Evolutionary conservation across 2,329 filamentous ascomycete genomes (phyloP).

Genomic region (Colletotrichum somersetense): DNA sequence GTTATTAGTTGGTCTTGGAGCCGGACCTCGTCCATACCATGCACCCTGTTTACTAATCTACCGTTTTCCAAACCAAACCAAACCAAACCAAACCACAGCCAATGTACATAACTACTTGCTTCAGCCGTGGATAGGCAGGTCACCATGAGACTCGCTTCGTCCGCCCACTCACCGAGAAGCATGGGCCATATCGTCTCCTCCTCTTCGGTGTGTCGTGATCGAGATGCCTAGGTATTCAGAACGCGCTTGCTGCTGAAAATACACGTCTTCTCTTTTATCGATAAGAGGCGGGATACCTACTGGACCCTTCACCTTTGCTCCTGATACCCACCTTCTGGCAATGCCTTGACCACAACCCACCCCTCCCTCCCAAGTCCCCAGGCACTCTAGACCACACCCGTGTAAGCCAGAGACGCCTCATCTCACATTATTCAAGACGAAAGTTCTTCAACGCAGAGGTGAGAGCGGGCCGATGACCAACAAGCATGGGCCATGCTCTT

Average conservation of each 20-base stretch:
- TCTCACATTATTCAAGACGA: background rate
- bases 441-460: background rate
- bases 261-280: background rate
- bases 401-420: background rate
- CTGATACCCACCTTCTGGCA: too few species aligned
- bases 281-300: background rate
- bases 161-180: background rate
- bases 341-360: background rate
- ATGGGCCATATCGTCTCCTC: background rate
- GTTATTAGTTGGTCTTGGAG: background rate
- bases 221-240: too few species aligned
- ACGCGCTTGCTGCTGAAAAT: too few species aligned
- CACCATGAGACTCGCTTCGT: background rate
- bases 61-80: background rate
- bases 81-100: background rate
- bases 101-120: background rate
- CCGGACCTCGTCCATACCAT: constrained; percentile 10
- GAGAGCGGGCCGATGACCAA: background rate
- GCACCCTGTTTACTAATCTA: background rate
- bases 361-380: background rate
- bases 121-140: background rate
- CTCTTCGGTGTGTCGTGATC: background rate
- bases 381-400: background rate
- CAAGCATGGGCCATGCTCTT: constrained; percentile 24
- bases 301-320: background rate